These are phyloP conservation scores for Yamadazyma insecticola DNA, from an alignment of 805 yeast species.

Conservation along the genomic window DNA sequence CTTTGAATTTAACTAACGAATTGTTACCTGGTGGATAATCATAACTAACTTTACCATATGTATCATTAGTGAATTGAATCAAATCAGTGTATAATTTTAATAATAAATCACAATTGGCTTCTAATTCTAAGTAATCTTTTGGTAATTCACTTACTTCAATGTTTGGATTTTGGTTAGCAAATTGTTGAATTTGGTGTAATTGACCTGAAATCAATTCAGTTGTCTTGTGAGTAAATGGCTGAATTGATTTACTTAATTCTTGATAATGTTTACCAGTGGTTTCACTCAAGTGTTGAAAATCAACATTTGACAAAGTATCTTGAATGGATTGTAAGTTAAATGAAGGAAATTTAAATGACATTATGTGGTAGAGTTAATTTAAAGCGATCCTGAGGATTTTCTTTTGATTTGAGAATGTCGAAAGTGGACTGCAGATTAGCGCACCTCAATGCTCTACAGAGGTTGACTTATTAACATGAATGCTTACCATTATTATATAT, in stretches of 20 bases:
- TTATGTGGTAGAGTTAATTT: too few relatives aligned
- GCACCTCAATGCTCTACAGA: too few relatives aligned
- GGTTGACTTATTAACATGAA: too few relatives aligned
- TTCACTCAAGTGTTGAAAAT: conserved; percentile 32
- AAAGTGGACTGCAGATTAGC: too few relatives aligned
- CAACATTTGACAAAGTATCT: conserved; percentile 38
- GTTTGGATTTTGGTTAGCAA: conserved; percentile 31
- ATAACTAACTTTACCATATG: conserved; percentile 70
- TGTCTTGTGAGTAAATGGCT: conserved; percentile 58
- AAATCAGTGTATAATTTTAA: conserved; percentile 54
- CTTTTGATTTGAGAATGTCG: too few relatives aligned
- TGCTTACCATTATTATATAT: too few relatives aligned
- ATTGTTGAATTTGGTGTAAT: conserved; percentile 48
- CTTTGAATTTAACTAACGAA: conserved; percentile 50
- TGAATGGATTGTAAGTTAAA: conserved; percentile 26
- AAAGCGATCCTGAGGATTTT: too few relatives aligned
- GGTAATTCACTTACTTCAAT: conserved; percentile 72
- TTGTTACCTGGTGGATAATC: conserved; percentile 71
- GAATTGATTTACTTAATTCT: conserved; percentile 39
- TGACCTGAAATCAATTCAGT: conserved; percentile 56
- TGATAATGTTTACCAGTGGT: conserved; percentile 40
- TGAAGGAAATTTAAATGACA: conserved; percentile 12
- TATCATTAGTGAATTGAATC: conserved; percentile 40
- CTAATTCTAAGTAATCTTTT: conserved; percentile 63
- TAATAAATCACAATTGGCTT: conserved; percentile 60